Evolutionary conservation across 805 yeast species (phyloP).

Genomic region (Huiozyma naganishii): DNA sequence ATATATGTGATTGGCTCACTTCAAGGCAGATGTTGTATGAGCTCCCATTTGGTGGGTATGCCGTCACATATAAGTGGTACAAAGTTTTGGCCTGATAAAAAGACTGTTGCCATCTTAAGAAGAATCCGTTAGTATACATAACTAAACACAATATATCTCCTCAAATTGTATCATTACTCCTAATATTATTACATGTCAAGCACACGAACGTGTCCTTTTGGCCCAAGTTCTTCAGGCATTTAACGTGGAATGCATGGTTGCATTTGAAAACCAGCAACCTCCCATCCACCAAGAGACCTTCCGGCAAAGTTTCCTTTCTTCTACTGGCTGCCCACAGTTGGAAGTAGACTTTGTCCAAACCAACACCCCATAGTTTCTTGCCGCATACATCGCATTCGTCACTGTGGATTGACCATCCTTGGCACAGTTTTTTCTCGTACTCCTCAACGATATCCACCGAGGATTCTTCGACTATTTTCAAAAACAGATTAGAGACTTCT

Average conservation of each 20-base stretch:
- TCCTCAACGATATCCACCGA: constrained; percentile 37
- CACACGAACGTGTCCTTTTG: constrained; percentile 15
- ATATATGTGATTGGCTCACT: constrained; percentile 37
- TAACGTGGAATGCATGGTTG: constrained; percentile 23
- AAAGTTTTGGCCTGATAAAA: constrained; percentile 5
- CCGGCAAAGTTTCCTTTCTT: constrained; percentile 16
- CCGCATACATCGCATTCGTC: constrained; percentile 71
- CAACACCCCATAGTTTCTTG: constrained; percentile 58
- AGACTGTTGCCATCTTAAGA: background rate
- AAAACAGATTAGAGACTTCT: constrained; percentile 39
- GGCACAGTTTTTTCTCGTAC: constrained; percentile 32
- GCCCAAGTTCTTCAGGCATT: constrained; percentile 22
- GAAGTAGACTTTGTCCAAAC: constrained; percentile 38
- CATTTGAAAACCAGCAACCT: constrained; percentile 18
- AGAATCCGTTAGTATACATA: background rate
- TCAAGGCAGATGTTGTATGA: constrained; percentile 19
- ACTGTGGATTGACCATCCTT: constrained; percentile 55
- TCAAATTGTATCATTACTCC: background rate
- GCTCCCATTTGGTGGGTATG: constrained; percentile 14
- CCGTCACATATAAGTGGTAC: constrained; percentile 19
- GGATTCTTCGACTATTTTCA: constrained; percentile 46
- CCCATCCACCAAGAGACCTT: background rate
- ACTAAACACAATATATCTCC: background rate
- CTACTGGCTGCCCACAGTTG: constrained; percentile 46
- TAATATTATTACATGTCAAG: constrained; percentile 10